Percentiles rank a stretch among this genome's conserved stretches.
Evolutionary conservation across 1,139 yeast species (phyloP).

Genomic region (Nakaseomyces sp.): DNA sequence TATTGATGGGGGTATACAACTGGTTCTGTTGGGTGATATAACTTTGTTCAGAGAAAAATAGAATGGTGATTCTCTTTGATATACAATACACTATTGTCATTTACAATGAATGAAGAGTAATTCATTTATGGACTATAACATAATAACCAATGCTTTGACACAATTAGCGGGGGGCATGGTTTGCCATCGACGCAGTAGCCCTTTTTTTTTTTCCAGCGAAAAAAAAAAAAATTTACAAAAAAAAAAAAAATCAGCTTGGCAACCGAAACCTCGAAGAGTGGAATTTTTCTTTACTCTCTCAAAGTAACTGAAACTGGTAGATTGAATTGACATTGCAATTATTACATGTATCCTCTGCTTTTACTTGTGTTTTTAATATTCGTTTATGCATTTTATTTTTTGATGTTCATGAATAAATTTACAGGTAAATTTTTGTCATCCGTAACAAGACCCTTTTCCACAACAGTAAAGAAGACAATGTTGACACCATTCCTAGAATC

Average conservation of each 20-base stretch:
- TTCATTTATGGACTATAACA: too few species aligned
- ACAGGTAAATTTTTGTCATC: neutral
- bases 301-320: too few species aligned
- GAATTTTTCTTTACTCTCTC: neutral
- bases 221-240: neutral
- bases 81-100: too few species aligned
- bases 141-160: too few species aligned
- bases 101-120: too few species aligned
- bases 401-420: constrained; percentile 1
- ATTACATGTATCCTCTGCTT: neutral
- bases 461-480: constrained; percentile 6
- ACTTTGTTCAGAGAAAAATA: too few species aligned
- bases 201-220: too few species aligned
- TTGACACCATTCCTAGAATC: constrained; percentile 23
- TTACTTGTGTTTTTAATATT: constrained; percentile 2
- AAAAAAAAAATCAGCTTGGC: too few species aligned
- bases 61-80: too few species aligned
- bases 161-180: neutral
- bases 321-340: too few species aligned
- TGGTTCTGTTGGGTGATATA: constrained; percentile 1
- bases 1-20: neutral
- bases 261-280: too few species aligned
- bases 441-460: constrained; percentile 3
- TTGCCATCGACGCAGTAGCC: too few species aligned
- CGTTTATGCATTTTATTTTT: neutral